phyloP scores from a whole-genome alignment of 2,329 filamentous ascomycete species.

The Verticillium zaregamsianum region DNA sequence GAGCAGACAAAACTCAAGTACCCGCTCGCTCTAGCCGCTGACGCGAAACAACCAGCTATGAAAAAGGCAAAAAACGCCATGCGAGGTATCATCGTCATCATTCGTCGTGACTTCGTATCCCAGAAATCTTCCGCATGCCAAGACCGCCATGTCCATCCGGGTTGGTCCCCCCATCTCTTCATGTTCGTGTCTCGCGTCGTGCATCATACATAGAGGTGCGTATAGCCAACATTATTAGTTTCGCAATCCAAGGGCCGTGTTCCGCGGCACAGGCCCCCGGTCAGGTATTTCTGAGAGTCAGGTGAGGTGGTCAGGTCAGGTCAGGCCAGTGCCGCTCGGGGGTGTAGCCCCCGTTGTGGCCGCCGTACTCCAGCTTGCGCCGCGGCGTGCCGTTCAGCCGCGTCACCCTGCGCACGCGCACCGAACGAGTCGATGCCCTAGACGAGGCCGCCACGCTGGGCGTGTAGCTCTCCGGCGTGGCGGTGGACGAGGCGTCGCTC shows the following conservation, averaged over 20 bases:
- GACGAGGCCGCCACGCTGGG: neutral
- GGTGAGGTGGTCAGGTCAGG: neutral
- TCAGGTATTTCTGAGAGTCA: too few relatives aligned
- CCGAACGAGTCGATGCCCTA: neutral
- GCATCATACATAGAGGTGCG: too few relatives aligned
- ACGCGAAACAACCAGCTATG: neutral
- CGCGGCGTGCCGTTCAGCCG: neutral
- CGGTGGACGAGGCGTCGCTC: neutral
- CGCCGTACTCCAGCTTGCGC: neutral
- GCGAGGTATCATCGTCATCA: neutral
- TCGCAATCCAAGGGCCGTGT: too few relatives aligned
- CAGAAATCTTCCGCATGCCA: neutral
- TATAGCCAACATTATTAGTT: too few relatives aligned
- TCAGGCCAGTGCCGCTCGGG: neutral
- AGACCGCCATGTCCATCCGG: neutral
- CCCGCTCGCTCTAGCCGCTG: neutral
- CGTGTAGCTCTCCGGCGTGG: neutral
- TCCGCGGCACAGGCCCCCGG: too few relatives aligned
- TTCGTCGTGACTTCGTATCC: neutral
- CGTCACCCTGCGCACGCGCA: neutral
- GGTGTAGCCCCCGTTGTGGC: neutral
- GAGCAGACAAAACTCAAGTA: neutral
- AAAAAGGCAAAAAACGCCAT: neutral
- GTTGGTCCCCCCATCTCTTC: too few relatives aligned
- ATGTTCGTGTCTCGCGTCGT: too few relatives aligned